phyloP scores from a whole-genome alignment of 805 yeast species.

The Cyberlindnera meyerae region DNA sequence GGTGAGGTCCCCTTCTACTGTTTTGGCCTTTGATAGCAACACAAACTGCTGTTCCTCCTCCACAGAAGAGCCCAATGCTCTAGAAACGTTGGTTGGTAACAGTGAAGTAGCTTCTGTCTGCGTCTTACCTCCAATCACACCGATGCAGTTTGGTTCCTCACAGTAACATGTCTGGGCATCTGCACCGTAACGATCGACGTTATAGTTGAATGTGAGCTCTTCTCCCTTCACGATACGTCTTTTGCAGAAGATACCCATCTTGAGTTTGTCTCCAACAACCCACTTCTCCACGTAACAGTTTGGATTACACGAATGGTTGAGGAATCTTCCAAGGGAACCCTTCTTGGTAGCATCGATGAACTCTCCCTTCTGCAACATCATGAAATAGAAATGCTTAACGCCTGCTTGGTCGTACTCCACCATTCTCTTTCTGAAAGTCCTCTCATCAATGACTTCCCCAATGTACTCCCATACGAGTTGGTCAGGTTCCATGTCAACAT shows the following conservation, averaged over 20 bases:
- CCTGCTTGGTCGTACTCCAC: slow-evolving; percentile 63
- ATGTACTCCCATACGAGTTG: slow-evolving; percentile 87
- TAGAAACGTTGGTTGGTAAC: slow-evolving; percentile 77
- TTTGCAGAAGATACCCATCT: slow-evolving; percentile 94
- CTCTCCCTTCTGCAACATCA: slow-evolving; percentile 91
- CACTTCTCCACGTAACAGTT: slow-evolving; percentile 95
- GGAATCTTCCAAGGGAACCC: slow-evolving; percentile 87
- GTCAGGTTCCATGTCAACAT: slow-evolving; percentile 48
- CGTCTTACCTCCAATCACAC: slow-evolving; percentile 93
- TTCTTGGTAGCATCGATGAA: slow-evolving; percentile 91
- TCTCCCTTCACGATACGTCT: slow-evolving; percentile 70
- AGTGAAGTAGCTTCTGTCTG: slow-evolving; percentile 88
- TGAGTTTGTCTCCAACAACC: slow-evolving; percentile 86
- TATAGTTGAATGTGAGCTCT: slow-evolving; percentile 78
- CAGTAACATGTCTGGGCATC: slow-evolving; percentile 92
- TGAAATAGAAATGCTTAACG: slow-evolving; percentile 82
- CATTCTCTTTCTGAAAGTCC: slow-evolving; percentile 69
- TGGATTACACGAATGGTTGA: slow-evolving; percentile 93
- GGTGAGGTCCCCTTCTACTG: slow-evolving; percentile 47
- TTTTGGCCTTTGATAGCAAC: slow-evolving; percentile 47
- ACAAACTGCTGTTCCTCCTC: slow-evolving; percentile 70
- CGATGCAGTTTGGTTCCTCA: slow-evolving; percentile 88
- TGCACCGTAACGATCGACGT: slow-evolving; percentile 95
- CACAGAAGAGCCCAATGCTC: slow-evolving; percentile 74
- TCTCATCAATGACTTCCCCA: slow-evolving; percentile 89